phyloP scores from a whole-genome alignment of 306 rosid species.

The Urtica urens region DNA sequence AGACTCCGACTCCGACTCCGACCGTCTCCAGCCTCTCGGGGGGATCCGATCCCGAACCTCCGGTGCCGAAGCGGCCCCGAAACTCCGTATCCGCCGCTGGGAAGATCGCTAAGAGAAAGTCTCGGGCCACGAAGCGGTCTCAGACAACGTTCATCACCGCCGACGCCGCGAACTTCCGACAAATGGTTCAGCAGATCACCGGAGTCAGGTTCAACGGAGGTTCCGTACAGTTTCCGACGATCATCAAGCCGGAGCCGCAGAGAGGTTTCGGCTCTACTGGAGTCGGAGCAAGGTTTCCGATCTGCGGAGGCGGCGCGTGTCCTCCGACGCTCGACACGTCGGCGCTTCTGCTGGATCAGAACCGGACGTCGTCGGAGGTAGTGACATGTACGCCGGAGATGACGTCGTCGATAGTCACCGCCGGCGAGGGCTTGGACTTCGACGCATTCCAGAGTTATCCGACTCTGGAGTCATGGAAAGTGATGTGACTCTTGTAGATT shows the following conservation, averaged over 20 bases:
- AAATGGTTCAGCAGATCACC: conserved; percentile 94
- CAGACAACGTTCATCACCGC: conserved; percentile 84
- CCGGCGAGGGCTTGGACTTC: conserved; percentile 39
- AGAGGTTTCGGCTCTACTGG: conserved; percentile 15
- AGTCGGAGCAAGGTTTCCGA: conserved; percentile 12
- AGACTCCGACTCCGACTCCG: conserved; percentile 38
- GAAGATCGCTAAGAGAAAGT: conserved; percentile 49
- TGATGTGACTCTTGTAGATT: conserved; percentile 28
- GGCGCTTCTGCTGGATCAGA: conserved; percentile 40
- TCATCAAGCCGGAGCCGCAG: conserved; percentile 74
- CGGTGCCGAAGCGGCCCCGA: conserved; percentile 21
- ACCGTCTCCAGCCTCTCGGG: conserved; percentile 64
- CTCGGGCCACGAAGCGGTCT: conserved; percentile 71
- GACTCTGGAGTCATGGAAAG: conserved; percentile 91
- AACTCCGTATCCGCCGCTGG: conserved; percentile 16
- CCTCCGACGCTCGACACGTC: conserved; percentile 93
- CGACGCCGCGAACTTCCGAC: conserved; percentile 79
- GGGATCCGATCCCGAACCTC: conserved; percentile 37
- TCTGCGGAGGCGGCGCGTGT: conserved; percentile 11
- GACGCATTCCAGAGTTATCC: conserved; percentile 63
- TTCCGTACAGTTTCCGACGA: conserved; percentile 23
- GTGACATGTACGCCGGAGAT: conserved; percentile 16
- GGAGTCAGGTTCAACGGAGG: conserved; percentile 36
- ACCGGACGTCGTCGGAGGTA: conserved; percentile 18
- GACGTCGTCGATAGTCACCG: conserved; percentile 7